Evolutionary conservation across 2,329 filamentous ascomycete species (phyloP).

Genomic region (Aspergillus nomiae): DNA sequence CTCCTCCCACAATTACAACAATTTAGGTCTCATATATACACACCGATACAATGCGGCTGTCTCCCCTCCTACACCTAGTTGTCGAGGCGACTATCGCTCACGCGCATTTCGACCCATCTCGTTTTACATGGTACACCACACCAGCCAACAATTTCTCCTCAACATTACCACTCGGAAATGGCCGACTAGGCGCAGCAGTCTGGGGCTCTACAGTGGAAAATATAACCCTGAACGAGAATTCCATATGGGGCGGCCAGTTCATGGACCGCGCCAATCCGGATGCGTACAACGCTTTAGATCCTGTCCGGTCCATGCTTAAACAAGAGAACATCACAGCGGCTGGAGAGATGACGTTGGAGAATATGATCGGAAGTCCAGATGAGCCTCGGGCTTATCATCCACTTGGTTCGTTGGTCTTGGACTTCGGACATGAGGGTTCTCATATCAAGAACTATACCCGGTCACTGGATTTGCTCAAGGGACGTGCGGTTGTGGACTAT

Average conservation of each 20-base stretch:
- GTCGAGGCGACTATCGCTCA: background rate
- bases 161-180: constrained; percentile 23
- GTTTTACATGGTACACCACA: constrained; percentile 14
- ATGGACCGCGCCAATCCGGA: constrained; percentile 16
- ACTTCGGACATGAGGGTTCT: constrained; percentile 6
- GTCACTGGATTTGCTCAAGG: constrained; percentile 10
- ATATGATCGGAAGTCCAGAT: constrained; percentile 12
- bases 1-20: background rate
- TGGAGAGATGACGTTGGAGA: background rate
- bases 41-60: background rate
- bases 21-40: fast-evolving
- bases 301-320: constrained; percentile 8
- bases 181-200: constrained; percentile 20
- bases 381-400: constrained; percentile 16
- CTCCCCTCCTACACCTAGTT: background rate
- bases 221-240: constrained; percentile 24
- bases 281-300: background rate
- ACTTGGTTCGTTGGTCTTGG: constrained; percentile 10
- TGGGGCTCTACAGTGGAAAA: constrained; percentile 17
- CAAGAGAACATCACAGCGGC: constrained; percentile 13
- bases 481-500: constrained; percentile 10
- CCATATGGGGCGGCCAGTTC: constrained; percentile 24
- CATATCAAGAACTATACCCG: constrained; percentile 9
- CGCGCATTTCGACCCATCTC: background rate
- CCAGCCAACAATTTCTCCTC: constrained; percentile 20